Evolutionary conservation across 2,329 filamentous ascomycete genomes (phyloP), one percentile per base, ranked within the genome.

Genomic region (Stagonosporopsis chrysanthemi): DNA sequence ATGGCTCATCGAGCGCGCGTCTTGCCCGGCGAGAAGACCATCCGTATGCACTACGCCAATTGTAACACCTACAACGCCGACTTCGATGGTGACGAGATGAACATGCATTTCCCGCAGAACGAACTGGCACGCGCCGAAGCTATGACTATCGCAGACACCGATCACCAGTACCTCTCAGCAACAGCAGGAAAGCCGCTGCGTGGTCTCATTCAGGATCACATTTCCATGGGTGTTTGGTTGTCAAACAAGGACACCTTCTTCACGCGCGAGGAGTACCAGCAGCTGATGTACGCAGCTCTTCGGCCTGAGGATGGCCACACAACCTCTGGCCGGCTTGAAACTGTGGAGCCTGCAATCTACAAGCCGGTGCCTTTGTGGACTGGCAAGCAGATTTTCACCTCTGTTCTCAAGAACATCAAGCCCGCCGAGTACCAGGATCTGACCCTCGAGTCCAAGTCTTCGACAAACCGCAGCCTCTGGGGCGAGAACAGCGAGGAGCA

Each of bases 31-130:
- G 96, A 99, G 77, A 96, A 96, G 79, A 98, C 95, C 0, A 93
- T 99, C 74, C 92, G 95, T 65, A 98, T 99, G 94, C 95, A 99
- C 81, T 99, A 99, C 79, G 94, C 95, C 69, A 99, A 99, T 76
- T 98, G 95, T 77, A 99, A 99, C 73, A 97, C 95, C 0, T 99
- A 99, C 83, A 99, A 99, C 69, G 95, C 95, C 29, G 95, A 99
- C 83, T 99, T 99, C 73, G 96, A 99, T 72, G 95, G 95, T 76
- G 95, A 99, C 74, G 95, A 99, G 78, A 99, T 99, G 95, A 99
- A 99, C 77, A 96, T 99, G 93, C 95, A 99, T 78, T 98, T 99
- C 72, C 95, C 95, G 1, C 95, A 99, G 69, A 98, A 97, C 67
- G 96, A 98, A 74, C 83, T 98, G 63, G 95, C 95, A 15, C 86